Percentiles rank a stretch among this genome's conserved stretches.
phyloP scores from a whole-genome alignment of 192 early-diverging fungal species.

The Jimgerdemannia flammicorona region DNA sequence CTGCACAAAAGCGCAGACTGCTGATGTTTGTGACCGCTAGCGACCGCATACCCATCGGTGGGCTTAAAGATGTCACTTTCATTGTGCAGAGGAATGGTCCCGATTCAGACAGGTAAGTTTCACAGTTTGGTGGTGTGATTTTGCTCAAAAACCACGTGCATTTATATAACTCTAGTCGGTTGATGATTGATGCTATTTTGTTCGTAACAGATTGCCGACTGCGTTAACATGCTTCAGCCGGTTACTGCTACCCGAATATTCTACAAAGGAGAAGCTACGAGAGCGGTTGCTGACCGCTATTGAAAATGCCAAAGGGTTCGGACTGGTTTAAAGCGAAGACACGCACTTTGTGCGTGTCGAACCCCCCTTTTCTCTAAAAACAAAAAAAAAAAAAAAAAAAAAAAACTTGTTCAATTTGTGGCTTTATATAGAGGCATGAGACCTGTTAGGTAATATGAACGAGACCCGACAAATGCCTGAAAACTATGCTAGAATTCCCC shows the following conservation, averaged over 20 bases:
- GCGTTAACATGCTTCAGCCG: conserved; percentile 95
- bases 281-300: conserved; percentile 78
- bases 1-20: conserved; percentile 83
- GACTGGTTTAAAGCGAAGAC: conserved; percentile 51
- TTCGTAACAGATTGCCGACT: conserved; percentile 67
- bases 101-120: conserved; percentile 59
- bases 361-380: not conserved
- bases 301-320: conserved; percentile 78
- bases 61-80: conserved; percentile 80
- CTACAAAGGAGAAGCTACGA: conserved; percentile 70
- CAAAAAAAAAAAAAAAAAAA: too few relatives aligned
- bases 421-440: too few relatives aligned
- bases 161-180: not conserved
- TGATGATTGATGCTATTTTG: not conserved
- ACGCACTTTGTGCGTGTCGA: not conserved
- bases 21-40: conserved; percentile 90
- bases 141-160: too few relatives aligned
- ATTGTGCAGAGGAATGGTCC: conserved; percentile 83
- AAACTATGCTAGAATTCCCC: too few relatives aligned
- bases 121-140: too few relatives aligned
- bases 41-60: conserved; percentile 85
- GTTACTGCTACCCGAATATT: conserved; percentile 81
- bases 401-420: too few relatives aligned
- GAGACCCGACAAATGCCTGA: too few relatives aligned
- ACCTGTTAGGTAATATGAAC: too few relatives aligned